Base-by-base conservation (phyloP, 2,329 filamentous ascomycete genomes). In the Pezicula neosporulosa region DNA sequence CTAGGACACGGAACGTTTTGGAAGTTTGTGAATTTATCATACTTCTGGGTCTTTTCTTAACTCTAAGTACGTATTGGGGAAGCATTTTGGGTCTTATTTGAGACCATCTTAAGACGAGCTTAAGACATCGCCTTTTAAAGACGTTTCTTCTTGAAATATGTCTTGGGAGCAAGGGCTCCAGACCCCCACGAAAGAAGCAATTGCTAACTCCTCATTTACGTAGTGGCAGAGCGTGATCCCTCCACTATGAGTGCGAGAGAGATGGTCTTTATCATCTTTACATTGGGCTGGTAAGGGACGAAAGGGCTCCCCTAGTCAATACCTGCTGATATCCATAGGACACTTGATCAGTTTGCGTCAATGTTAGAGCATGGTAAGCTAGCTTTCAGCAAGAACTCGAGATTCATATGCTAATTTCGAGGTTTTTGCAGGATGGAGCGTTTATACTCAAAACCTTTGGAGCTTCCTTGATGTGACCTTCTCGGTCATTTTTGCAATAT, bases 401-500 rank as follows among this genome's bases (percentile, higher is more conserved):
- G 56, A 71, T 64, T 48, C 12, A 15, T 47, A n/a, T 6, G 15
- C 8, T 28, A 9, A 13, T 47, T 27, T 30, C 16, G 2, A 48
- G 77, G 27, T 30, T 37, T 45, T 56, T 16, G 8, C 16, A 62
- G 59, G 80, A 46, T 83, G 88, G 88, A 81, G 83, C 52, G 89
- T 94, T 1, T 92, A 94, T 63, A 91, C 89, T 0, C 89, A 95
- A 66, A 93, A 94, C 60, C 72, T 95, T 3, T 95, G 90, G 90
- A 90, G 89, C 0, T 94, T 95, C 62, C 78, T 95, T 15, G 90
- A 94, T 65, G 83, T 93, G 44, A 83, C 82, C 4, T 95, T 93
- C 62, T 80, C 84, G n/a, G 61, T 77, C 39, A 85, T 94, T 30
- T 94, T 89, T 64, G 73, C 77, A 60, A 69, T 77, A 15, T 94